Evolutionary conservation across 2,329 filamentous ascomycete species (phyloP), one percentile per base, ranked within the genome.

Genomic region (Stemphylium beticola): DNA sequence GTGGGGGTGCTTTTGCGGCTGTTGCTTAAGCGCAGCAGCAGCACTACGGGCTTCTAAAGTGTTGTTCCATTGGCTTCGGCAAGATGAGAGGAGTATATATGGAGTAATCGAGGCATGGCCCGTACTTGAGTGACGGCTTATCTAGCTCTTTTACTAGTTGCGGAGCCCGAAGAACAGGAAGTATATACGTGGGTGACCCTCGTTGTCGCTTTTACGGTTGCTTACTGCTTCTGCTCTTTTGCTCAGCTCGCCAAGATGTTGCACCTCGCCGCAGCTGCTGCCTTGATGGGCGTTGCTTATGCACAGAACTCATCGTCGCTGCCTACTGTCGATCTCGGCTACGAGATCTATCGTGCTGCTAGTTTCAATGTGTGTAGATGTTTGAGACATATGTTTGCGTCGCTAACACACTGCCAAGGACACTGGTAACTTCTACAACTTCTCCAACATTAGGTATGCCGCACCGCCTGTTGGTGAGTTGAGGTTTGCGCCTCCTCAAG

Each of bases 381-480:
- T 18, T 41, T 6, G 26, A n/a, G 24, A 40, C 24, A 22, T 49
- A 18, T 20, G 40, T 39, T 45, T 14, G 20, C 12, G 8, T 7
- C 31, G n/a, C 57, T 62, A 34, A 66, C 17, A 11, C 39, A 3
- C 3, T 22, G 14, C 9, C 15, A 41, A 74, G 76, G 64, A 72
- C 53, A 71, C 77, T 0, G 69, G 68, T n/a, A 68, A 73, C 18
- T 74, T 79, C 57, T 85, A 83, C 69, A 82, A 80, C 57, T 85
- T 85, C 71, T 79, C 73, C 47, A 84, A 85, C 61, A 84, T 85
- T 57, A 78, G 83, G 38, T 86, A 81, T 67, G 83, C 82, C 5
- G 79, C 80, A 22, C 78, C 83, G 12, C 83, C 83, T 1, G 57
- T 81, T 2, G 82, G 80, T 9, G 63, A 82, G 12, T 67, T 83